Evolutionary conservation across 371 early-diverging fungal genomes (phyloP).

Genomic region (Apophysomyces trapeziformis): DNA sequence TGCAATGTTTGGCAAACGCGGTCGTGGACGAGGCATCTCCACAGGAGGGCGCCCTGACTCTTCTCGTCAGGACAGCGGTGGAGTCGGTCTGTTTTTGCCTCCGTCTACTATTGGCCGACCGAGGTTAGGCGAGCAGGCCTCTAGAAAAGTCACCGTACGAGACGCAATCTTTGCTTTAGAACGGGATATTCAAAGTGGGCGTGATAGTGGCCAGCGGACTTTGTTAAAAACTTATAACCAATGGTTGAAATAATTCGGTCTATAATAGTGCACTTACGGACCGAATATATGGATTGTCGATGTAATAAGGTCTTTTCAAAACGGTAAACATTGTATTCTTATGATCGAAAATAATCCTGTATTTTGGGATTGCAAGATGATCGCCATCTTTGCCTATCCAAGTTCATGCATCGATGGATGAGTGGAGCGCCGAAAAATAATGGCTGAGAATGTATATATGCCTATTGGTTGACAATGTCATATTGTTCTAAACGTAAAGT

Average conservation of each 20-base stretch:
- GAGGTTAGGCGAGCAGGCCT: conserved; percentile 44
- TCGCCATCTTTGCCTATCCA: too few relatives aligned
- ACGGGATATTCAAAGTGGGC: conserved; percentile 66
- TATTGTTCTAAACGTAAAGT: too few relatives aligned
- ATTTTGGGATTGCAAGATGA: too few relatives aligned
- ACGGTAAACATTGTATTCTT: too few relatives aligned
- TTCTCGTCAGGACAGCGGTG: conserved; percentile 9
- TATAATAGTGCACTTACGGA: too few relatives aligned
- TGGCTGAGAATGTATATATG: too few relatives aligned
- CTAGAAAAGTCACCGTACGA: conserved; percentile 65
- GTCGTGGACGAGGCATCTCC: conserved; percentile 17
- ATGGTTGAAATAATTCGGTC: conserved; percentile 38
- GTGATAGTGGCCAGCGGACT: conserved; percentile 57
- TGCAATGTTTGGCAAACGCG: conserved; percentile 15
- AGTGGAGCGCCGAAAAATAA: too few relatives aligned
- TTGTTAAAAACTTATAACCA: conserved; percentile 66
- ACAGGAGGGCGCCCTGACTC: conserved; percentile 23
- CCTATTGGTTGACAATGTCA: too few relatives aligned
- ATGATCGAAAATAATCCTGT: too few relatives aligned
- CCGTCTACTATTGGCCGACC: conserved; percentile 46
- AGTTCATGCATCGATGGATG: too few relatives aligned
- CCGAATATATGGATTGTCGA: too few relatives aligned
- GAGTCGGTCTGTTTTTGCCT: conserved; percentile 36
- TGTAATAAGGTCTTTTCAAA: too few relatives aligned
- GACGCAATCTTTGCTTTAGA: conserved; percentile 78